Conservation (phyloP, 1,139 yeast genomes). For the Yamadazyma atmosphaerica region DNA sequence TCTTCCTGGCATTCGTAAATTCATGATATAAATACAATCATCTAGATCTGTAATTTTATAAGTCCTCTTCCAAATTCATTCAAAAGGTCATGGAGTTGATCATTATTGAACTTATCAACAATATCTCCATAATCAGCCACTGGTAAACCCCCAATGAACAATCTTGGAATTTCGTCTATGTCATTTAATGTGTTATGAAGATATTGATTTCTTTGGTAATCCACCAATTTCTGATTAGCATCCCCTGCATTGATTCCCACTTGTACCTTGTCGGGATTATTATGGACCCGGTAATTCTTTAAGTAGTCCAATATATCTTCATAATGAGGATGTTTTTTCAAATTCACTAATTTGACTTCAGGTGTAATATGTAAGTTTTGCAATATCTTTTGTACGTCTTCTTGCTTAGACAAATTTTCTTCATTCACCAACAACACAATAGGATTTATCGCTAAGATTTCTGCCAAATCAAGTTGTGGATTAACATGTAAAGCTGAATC, state of each 20-base stretch:
- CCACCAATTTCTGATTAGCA: conserved; percentile 6
- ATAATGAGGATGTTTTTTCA: conserved; percentile 34
- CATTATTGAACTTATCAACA: conserved; percentile 20
- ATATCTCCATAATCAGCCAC: conserved; percentile 28
- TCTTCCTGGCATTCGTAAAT: no score
- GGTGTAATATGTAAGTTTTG: conserved; percentile 28
- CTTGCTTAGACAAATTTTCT: conserved; percentile 20
- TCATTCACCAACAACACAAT: conserved; percentile 24
- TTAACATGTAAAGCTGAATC: conserved; percentile 1
- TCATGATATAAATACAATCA: no score
- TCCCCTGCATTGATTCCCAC: no score
- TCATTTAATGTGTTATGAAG: conserved; percentile 8
- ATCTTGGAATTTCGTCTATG: conserved; percentile 26
- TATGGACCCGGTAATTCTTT: conserved; percentile 17
- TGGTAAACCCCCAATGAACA: conserved; percentile 35
- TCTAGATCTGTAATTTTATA: conserved; percentile 16
- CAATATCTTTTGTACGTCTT: conserved; percentile 22
- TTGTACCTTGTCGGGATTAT: conserved; percentile 9
- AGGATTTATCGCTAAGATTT: conserved; percentile 30
- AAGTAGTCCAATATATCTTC: conserved; percentile 25
- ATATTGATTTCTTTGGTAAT: neutral
- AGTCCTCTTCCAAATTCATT: conserved; percentile 27
- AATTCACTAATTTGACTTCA: conserved; percentile 30
- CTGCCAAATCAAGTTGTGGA: conserved; percentile 26
- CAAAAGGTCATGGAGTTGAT: conserved; percentile 22